These are phyloP conservation scores for Ochromonas danica DNA, from an alignment of 108 stramenopile genomes.

Conservation along the genomic window DNA sequence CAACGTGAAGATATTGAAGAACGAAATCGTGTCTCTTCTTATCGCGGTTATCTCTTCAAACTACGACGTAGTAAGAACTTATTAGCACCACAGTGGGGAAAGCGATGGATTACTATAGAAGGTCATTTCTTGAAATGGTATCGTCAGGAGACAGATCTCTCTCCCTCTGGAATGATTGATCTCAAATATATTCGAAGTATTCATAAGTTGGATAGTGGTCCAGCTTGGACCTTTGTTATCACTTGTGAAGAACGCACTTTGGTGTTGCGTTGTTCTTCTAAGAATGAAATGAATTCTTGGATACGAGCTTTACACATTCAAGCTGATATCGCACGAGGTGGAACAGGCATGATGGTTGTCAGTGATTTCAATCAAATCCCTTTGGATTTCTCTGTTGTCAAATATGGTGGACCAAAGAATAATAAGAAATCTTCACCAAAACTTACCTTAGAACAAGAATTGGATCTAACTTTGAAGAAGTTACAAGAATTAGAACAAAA, in stretches of 20 bases:
- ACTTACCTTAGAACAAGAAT: background rate
- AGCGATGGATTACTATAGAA: background rate
- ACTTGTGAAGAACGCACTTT: background rate
- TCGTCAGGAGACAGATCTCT: background rate
- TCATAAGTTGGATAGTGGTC: background rate
- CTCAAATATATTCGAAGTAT: background rate
- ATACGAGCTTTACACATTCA: background rate
- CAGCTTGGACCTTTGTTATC: background rate
- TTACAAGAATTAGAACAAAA: background rate
- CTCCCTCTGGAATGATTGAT: background rate
- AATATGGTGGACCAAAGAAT: background rate
- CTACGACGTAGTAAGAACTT: background rate
- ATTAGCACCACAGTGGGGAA: background rate
- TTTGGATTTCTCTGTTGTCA: background rate
- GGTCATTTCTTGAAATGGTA: background rate
- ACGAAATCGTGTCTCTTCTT: background rate
- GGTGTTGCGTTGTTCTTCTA: background rate
- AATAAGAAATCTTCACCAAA: background rate
- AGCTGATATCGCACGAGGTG: background rate
- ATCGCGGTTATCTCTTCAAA: conserved; percentile 1
- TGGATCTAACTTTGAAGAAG: background rate
- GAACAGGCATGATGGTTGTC: background rate
- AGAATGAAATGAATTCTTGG: background rate
- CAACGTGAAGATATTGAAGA: background rate
- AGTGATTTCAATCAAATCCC: background rate